These are phyloP conservation scores for Xerocomellus chrysenteron DNA, from an alignment of 768 basidiomycete genomes.

Conservation along the genomic window DNA sequence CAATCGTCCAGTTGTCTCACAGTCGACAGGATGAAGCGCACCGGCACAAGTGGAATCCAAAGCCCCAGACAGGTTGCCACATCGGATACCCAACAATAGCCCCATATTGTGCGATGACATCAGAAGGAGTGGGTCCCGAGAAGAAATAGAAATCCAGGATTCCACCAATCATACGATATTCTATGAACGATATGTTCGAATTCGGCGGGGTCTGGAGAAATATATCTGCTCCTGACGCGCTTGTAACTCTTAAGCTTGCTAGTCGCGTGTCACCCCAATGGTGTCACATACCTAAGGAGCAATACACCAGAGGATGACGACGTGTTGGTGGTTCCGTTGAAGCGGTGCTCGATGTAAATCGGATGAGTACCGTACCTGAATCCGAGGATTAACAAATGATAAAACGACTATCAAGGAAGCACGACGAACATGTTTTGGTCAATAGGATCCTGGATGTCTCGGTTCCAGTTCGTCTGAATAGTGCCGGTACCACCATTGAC, in stretches of 20 bases:
- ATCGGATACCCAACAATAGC: conserved; percentile 61
- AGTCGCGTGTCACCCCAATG: background rate
- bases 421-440: conserved; percentile 57
- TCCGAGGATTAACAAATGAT: background rate
- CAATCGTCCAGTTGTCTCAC: background rate
- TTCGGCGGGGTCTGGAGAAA: conserved; percentile 57
- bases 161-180: conserved; percentile 74
- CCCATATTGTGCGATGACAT: conserved; percentile 68
- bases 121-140: conserved; percentile 48
- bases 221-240: conserved; percentile 67
- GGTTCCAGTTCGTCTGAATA: conserved; percentile 65
- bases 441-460: conserved; percentile 58
- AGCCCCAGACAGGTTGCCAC: conserved; percentile 71
- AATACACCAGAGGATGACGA: conserved; percentile 74
- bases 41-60: conserved; percentile 75
- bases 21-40: conserved; percentile 20
- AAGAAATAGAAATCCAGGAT: conserved; percentile 78
- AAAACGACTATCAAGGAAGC: conserved; percentile 2
- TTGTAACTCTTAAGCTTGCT: conserved; percentile 23
- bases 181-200: conserved; percentile 56
- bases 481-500: conserved; percentile 49
- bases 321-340: conserved; percentile 43
- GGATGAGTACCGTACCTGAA: conserved; percentile 67
- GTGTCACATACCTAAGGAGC: conserved; percentile 49
- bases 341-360: conserved; percentile 69